Evolutionary conservation across 75 land plant species (phyloP), one percentile per base, ranked within the genome.

Genomic region (Pinus albicaulis): DNA sequence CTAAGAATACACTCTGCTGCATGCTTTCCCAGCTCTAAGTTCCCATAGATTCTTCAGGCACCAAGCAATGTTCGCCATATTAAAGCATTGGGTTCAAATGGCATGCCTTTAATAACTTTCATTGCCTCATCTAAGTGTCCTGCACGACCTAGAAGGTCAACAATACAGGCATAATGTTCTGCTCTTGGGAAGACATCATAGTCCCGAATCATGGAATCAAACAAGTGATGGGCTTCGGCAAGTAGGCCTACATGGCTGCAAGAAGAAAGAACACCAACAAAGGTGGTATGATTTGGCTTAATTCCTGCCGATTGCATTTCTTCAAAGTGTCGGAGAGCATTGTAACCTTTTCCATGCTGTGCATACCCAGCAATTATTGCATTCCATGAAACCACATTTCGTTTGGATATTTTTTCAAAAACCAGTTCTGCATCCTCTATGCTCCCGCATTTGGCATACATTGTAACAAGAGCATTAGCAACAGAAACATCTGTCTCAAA

Each of bases 361-460:
- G 91, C 91, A 12, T 86, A 61, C 59, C 84, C 91, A 5, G 57
- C 75, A 25, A 89, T 86, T 81, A 89, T 83, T 7, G 88, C 86
- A 75, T 84, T 86, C 91, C 88, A 86, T 4, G 88, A 81, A 11
- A 85, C 83, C 5, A 85, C 82, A 77, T 88, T 87, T 57, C 63
- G 77, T n/a, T 81, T 44, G 11, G 41, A 1, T 80, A 86, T 83
- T 17, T 76, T 60, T 71, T 60, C 57, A 82, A 89, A 89, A 55
- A 84, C 44, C 68, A 73, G 77, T 14, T 11, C 20, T 20, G 88
- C 86, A 72, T 86, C 58, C 34, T 86, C 77, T 13, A 86, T 66
- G 59, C 83, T 77, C 3, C 91, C 91, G 69, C 88, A 89, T 77
- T 82, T 86, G 20, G 82, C 52, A 59, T 89, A 86, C 91, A 89